These are phyloP conservation scores for Dipteronia sinensis DNA, from an alignment of 345 rosid genomes.

Conservation along the genomic window DNA sequence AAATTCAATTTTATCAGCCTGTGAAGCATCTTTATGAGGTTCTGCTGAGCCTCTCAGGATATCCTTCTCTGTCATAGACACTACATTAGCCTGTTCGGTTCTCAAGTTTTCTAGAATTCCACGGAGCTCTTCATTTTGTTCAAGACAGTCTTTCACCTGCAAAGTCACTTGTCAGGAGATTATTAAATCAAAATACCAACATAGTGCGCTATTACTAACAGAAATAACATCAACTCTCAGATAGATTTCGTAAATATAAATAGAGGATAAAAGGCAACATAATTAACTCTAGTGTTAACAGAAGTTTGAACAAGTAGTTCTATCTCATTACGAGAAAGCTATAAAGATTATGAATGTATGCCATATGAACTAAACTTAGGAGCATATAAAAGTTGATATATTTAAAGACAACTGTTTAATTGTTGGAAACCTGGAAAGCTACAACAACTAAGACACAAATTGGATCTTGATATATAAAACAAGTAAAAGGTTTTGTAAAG, in stretches of 20 bases:
- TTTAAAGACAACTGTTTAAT: not conserved
- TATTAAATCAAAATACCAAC: not conserved
- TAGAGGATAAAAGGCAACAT: not conserved
- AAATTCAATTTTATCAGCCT: conserved; percentile 46
- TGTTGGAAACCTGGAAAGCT: not conserved
- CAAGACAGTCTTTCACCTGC: conserved; percentile 86
- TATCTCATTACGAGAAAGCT: not conserved
- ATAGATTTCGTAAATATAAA: not conserved
- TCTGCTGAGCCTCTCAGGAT: conserved; percentile 29
- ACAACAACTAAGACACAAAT: not conserved
- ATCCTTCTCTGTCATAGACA: conserved; percentile 26
- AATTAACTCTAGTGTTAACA: not conserved
- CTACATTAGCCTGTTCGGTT: conserved; percentile 58
- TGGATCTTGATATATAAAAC: not conserved
- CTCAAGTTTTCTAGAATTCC: conserved; percentile 65
- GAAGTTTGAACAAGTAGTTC: not conserved
- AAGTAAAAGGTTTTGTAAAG: not conserved
- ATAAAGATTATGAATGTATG: not conserved
- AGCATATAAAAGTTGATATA: not conserved
- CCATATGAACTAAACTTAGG: not conserved
- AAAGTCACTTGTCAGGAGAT: conserved; percentile 13
- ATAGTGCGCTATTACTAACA: not conserved
- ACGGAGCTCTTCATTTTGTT: conserved; percentile 87
- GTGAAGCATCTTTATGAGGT: conserved; percentile 36
- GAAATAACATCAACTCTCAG: no score